A percentile compares a stretch with the other conserved stretches of the same genome.
phyloP scores from a whole-genome alignment of 768 basidiomycete species.

The Termitomyces sp. region DNA sequence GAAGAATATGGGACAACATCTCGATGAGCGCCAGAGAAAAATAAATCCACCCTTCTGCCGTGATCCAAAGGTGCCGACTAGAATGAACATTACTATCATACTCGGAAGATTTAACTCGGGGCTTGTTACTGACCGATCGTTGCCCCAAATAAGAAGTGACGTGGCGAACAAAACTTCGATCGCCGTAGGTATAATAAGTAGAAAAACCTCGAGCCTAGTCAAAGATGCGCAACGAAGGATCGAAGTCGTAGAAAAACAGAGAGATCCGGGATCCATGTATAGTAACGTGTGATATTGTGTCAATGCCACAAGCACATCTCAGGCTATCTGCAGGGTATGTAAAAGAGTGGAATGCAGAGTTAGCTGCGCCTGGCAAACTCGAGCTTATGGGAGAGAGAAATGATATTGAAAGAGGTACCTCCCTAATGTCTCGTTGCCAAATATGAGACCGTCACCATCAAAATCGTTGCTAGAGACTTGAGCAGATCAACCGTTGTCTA shows the following conservation, averaged over 20 bases:
- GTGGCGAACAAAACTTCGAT: conserved; percentile 61
- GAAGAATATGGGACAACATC: conserved; percentile 52
- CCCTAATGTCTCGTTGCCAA: conserved; percentile 2
- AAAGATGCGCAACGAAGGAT: conserved; percentile 70
- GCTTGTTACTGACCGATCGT: conserved; percentile 43
- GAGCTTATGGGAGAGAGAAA: conserved; percentile 16
- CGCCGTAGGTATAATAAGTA: conserved; percentile 59
- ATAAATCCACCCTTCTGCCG: conserved; percentile 59
- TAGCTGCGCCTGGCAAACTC: conserved; percentile 32
- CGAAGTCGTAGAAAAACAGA: conserved; percentile 68
- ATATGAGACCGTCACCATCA: conserved; percentile 2
- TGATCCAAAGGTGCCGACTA: conserved; percentile 58
- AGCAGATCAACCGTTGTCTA: background rate
- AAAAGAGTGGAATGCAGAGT: conserved; percentile 49
- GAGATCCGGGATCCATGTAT: conserved; percentile 32
- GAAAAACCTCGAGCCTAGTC: conserved; percentile 37
- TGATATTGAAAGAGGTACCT: background rate
- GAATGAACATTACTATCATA: background rate
- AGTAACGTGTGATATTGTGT: conserved; percentile 4
- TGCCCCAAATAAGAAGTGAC: conserved; percentile 45
- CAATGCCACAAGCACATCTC: conserved; percentile 12
- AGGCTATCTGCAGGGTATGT: conserved; percentile 11
- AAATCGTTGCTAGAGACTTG: conserved; percentile 7
- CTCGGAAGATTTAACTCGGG: background rate
- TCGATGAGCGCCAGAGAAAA: conserved; percentile 59